A percentile compares a stretch with the other conserved stretches of the same genome.
These are phyloP conservation scores for Panicum miliaceum DNA, from an alignment of 176 grass and related monocot genomes.

Conservation along the genomic window DNA sequence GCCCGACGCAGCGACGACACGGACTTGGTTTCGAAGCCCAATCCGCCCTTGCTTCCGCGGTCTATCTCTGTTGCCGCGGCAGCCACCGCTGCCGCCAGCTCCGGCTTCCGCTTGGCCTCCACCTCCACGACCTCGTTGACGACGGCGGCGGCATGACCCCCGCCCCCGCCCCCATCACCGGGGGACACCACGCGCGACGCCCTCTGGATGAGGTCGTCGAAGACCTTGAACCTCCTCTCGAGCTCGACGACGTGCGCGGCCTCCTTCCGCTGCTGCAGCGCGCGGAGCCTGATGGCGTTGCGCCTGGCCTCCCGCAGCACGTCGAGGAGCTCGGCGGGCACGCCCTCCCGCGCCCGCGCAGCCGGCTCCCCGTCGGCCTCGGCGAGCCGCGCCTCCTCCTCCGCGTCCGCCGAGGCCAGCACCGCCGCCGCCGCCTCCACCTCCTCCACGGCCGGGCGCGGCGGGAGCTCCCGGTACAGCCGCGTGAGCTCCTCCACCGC, in stretches of 20 bases:
- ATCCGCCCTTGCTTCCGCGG: constrained; percentile 34
- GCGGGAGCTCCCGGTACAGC: constrained; percentile 69
- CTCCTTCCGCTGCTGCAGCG: constrained; percentile 82
- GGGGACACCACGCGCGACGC: constrained; percentile 57
- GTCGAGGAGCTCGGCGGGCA: constrained; percentile 63
- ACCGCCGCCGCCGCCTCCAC: constrained; percentile 79
- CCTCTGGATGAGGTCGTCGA: constrained; percentile 85
- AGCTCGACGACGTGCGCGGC: constrained; percentile 74
- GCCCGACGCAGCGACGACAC: constrained; percentile 52
- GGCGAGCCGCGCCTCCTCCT: constrained; percentile 63
- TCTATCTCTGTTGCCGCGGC: constrained; percentile 42
- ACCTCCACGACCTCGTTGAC: constrained; percentile 37
- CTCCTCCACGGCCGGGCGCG: constrained; percentile 74
- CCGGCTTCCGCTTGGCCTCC: constrained; percentile 34
- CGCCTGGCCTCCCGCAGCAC: constrained; percentile 74
- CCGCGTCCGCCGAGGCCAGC: constrained; percentile 57
- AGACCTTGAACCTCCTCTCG: constrained; percentile 71
- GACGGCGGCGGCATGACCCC: not conserved
- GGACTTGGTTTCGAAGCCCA: constrained; percentile 34
- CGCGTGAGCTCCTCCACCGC: constrained; percentile 76
- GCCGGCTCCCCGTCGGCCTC: constrained; percentile 55
- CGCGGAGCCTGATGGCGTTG: constrained; percentile 61
- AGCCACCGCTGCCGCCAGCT: constrained; percentile 5
- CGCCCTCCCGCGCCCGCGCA: constrained; percentile 33
- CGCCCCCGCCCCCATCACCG: not conserved